These are phyloP conservation scores for Syzygium grande DNA, from an alignment of 345 rosid genomes.

Conservation along the genomic window DNA sequence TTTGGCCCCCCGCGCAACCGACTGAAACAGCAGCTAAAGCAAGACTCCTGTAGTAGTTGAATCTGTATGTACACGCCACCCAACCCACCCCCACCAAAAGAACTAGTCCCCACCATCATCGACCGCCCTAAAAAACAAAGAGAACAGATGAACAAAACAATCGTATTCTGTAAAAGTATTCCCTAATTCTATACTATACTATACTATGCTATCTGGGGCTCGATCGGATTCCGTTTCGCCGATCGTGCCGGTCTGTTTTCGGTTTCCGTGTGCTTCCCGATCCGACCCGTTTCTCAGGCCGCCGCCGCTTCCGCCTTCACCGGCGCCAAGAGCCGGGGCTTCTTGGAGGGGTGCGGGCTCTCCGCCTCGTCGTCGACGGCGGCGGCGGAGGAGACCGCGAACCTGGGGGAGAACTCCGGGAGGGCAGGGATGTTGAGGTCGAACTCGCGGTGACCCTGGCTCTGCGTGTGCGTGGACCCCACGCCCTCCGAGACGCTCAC, in stretches of 20 bases:
- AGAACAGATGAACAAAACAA: not conserved
- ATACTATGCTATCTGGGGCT: not conserved
- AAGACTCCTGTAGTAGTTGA: not conserved
- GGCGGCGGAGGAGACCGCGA: slow-evolving; percentile 7
- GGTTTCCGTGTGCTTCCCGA: not conserved
- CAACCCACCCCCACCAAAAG: not conserved
- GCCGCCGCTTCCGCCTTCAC: not conserved
- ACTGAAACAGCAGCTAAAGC: not conserved
- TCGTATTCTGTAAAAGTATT: not conserved
- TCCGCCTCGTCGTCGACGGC: slow-evolving; percentile 13
- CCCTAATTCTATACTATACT: not conserved
- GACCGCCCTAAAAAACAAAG: not conserved
- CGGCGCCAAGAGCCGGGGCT: not conserved
- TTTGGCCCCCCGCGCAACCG: not conserved
- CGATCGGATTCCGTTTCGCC: not conserved
- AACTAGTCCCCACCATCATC: not conserved
- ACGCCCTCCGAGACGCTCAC: slow-evolving; percentile 37
- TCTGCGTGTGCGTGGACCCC: slow-evolving; percentile 44
- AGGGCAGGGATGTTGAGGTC: slow-evolving; percentile 14
- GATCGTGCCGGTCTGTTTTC: not conserved
- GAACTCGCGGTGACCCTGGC: slow-evolving; percentile 13
- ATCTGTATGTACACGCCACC: not conserved
- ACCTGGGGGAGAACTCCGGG: slow-evolving; percentile 18
- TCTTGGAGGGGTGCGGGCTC: slow-evolving; percentile 8
- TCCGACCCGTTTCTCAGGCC: not conserved